Evolutionary conservation across 1,284 basidiomycete species (phyloP), one percentile per base, ranked within the genome.

Genomic region (Microbotryum intermedium): DNA sequence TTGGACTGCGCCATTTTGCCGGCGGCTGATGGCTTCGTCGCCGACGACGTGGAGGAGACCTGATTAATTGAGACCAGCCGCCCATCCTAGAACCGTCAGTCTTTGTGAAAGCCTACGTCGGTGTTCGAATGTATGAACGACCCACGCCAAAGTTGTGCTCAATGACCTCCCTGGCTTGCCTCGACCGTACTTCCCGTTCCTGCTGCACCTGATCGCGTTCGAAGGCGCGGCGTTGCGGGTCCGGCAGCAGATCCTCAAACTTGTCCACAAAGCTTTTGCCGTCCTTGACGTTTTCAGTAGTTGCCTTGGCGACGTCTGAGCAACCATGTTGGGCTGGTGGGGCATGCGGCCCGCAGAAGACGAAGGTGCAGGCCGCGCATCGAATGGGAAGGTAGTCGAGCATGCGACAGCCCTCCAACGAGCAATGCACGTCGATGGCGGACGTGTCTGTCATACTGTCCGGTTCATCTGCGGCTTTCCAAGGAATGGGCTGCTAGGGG

Each of bases 171-270:
- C 23, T 23, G 6, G 50, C 50, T n/a, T 16, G 26, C 16, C 16
- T 30, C 18, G 50, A 25, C 29, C 26, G 25, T n/a, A 25, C 11
- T 20, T 29, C 18, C 13, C 28, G n/a, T n/a, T 25, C n/a, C 2
- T 51, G 21, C 30, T 51, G 9, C 26, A 28, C 16, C 23, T 25
- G 26, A 29, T 29, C 50, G 10, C 50, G 23, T 25, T 30, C 50
- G 13, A 51, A 30, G 23, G 50, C 50, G n/a, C n/a, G n/a, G 13
- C 28, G 50, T 30, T 51, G 25, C 25, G 50, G 50, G n/a, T 3
- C 50, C 21, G 50, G 50, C 50, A 51, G 29, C 20, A 51, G n/a
- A 29, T 51, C 50, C 25, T 51, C 30, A 10, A 51, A 51, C 50
- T 30, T 51, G 50, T 30, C 26, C 46, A 20, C 46, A 20, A 48